These are phyloP conservation scores for Chenopodium berlandieri DNA, from an alignment of 148 eudicot species.

Conservation along the genomic window DNA sequence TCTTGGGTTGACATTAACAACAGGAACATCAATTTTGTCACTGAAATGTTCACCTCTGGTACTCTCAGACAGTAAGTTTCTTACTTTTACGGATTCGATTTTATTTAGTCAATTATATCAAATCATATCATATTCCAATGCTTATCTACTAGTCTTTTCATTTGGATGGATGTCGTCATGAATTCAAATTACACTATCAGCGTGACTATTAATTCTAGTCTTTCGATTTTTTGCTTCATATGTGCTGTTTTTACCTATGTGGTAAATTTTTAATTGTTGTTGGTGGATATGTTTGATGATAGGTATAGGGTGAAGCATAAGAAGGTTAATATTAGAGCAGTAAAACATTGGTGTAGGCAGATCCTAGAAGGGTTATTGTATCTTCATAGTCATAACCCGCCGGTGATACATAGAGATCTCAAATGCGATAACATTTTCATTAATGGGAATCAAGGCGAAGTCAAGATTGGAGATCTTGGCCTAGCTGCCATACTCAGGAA, in stretches of 20 bases:
- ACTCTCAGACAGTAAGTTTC: slow-evolving; percentile 41
- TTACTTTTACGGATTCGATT: not conserved
- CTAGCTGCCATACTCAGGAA: slow-evolving; percentile 42
- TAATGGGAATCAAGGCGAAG: slow-evolving; percentile 49
- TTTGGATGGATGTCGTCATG: too few species aligned
- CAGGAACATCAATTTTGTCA: slow-evolving; percentile 39
- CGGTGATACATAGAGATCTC: slow-evolving; percentile 45
- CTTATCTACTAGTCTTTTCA: not conserved
- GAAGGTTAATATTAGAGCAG: slow-evolving; percentile 44
- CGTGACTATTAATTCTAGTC: too few species aligned
- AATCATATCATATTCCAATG: not conserved
- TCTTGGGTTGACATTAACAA: slow-evolving; percentile 44
- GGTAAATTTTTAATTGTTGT: slow-evolving; percentile 1
- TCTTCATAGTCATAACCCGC: slow-evolving; percentile 42
- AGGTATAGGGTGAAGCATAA: slow-evolving; percentile 46
- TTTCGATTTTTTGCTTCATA: not conserved
- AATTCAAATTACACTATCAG: too few species aligned
- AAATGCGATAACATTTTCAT: slow-evolving; percentile 46
- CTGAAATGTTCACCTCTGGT: slow-evolving; percentile 47
- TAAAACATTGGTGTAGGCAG: slow-evolving; percentile 52
- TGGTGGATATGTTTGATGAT: not conserved
- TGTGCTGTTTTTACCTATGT: not conserved
- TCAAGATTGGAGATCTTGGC: slow-evolving; percentile 50
- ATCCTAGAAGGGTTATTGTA: slow-evolving; percentile 37
- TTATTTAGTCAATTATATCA: not conserved